A percentile compares a stretch with the other conserved stretches of the same genome.
Evolutionary conservation across 305 asterid genomes (phyloP).

Genomic region (Solanum hybrid): DNA sequence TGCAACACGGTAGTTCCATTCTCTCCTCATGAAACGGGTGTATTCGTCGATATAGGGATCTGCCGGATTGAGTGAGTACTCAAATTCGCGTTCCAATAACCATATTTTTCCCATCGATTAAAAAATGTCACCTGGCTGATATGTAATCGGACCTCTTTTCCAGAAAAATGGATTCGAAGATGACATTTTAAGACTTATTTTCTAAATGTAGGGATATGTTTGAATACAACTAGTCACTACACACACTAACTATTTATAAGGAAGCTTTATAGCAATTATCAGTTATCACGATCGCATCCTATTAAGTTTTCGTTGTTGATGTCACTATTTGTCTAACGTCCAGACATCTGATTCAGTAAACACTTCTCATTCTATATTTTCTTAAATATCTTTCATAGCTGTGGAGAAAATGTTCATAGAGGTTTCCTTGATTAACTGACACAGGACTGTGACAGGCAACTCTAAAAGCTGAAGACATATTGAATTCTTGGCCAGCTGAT

Average conservation of each 20-base stretch:
- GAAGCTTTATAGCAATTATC: neutral
- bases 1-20: neutral
- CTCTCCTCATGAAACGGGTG: neutral
- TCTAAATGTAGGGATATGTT: neutral
- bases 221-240: neutral
- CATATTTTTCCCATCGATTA: neutral
- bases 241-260: neutral
- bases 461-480: conserved; percentile 83
- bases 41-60: neutral
- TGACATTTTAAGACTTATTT: neutral
- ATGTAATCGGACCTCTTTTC: neutral
- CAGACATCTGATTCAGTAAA: neutral
- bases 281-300: neutral
- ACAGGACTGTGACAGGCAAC: conserved; percentile 77
- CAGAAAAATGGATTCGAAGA: neutral
- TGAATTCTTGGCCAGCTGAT: conserved; percentile 87
- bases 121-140: neutral
- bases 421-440: conserved; percentile 38
- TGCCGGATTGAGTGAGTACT: neutral
- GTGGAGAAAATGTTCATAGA: conserved; percentile 15
- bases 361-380: neutral
- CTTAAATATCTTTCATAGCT: neutral
- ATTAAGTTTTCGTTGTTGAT: neutral
- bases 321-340: neutral
- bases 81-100: neutral